phyloP scores from a whole-genome alignment of 805 yeast genomes.

The Zygosaccharomyces siamensis region DNA sequence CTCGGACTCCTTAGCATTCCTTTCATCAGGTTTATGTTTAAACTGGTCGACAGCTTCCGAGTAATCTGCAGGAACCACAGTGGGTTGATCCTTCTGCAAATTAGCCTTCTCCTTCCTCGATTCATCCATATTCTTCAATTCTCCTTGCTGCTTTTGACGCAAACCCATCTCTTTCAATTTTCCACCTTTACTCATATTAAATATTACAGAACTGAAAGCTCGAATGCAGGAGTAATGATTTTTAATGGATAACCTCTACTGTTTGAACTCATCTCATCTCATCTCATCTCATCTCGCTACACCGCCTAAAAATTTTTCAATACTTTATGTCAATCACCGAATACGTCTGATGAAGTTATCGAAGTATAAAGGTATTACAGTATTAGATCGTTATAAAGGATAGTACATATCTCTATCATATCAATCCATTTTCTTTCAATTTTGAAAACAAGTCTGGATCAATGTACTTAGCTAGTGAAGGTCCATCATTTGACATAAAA shows the following conservation, averaged over 20 bases:
- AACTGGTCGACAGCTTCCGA: slow-evolving; percentile 13
- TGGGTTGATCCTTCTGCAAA: slow-evolving; percentile 29
- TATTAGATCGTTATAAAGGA: not conserved
- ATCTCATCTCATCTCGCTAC: slow-evolving; percentile 26
- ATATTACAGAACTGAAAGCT: not conserved
- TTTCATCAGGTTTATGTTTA: slow-evolving; percentile 13
- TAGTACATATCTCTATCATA: slow-evolving; percentile 5
- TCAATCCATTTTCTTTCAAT: slow-evolving; percentile 47
- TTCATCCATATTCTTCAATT: slow-evolving; percentile 21
- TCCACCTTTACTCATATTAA: slow-evolving; percentile 33
- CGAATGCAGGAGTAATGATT: not conserved
- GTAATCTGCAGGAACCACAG: slow-evolving; percentile 34
- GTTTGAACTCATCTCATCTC: slow-evolving; percentile 5
- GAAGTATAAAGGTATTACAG: not conserved
- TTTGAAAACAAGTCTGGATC: slow-evolving; percentile 54
- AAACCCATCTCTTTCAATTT: slow-evolving; percentile 30
- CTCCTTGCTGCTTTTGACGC: slow-evolving; percentile 27
- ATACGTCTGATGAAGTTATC: not conserved
- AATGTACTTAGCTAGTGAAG: slow-evolving; percentile 54
- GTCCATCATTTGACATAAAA: slow-evolving; percentile 30
- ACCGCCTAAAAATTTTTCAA: slow-evolving; percentile 17
- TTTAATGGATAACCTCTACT: not conserved
- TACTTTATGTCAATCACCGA: not conserved
- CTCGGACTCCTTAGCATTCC: slow-evolving; percentile 24
- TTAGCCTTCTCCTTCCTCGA: slow-evolving; percentile 23